Conservation (phyloP, 306 rosid genomes). For the Oxytropis ochrocephala region DNA sequence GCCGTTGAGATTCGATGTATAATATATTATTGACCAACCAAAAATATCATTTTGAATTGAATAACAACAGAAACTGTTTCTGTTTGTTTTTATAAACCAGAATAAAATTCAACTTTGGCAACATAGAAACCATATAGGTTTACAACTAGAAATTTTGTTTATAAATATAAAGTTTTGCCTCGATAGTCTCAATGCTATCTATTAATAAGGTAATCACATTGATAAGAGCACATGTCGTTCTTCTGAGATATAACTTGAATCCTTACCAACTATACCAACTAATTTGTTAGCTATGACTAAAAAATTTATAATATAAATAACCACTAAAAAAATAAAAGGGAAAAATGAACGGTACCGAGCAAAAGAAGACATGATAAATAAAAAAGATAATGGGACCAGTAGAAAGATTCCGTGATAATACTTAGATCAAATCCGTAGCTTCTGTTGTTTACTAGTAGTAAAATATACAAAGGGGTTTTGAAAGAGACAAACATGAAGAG, state of each 20-base stretch:
- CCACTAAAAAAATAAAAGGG: neutral
- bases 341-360: neutral
- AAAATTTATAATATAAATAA: neutral
- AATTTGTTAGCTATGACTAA: too few species aligned
- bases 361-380: neutral
- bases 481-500: conserved; percentile 25
- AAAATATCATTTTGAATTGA: conserved; percentile 13
- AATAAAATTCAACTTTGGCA: neutral
- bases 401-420: conserved; percentile 7
- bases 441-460: conserved; percentile 5
- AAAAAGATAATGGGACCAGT: neutral
- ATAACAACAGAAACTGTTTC: neutral
- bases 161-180: too few species aligned
- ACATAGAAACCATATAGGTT: neutral
- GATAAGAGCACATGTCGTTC: too few species aligned
- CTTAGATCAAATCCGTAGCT: neutral
- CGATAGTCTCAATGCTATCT: too few species aligned
- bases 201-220: too few species aligned
- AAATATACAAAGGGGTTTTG: neutral
- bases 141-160: neutral
- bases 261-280: too few species aligned
- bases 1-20: neutral
- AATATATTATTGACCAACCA: neutral
- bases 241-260: too few species aligned
- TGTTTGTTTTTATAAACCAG: neutral